Evolutionary conservation across 2,329 filamentous ascomycete genomes (phyloP), one percentile per base, ranked within the genome.

Genomic region (Aureobasidium vineae): DNA sequence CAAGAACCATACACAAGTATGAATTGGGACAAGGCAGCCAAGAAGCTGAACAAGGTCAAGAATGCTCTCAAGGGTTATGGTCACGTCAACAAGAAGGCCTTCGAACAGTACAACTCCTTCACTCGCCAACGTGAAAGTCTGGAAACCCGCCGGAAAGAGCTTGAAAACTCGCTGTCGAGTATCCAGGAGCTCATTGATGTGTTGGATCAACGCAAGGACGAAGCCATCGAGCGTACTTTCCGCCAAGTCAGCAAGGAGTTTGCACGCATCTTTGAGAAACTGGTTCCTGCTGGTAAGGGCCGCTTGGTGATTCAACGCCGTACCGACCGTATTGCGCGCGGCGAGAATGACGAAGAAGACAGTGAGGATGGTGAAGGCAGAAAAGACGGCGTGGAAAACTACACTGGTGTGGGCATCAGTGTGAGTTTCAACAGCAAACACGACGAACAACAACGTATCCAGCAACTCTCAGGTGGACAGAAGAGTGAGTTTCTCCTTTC

Each of bases 391-490:
- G 92, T 99, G 1, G 95, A 98, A 79, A 97, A 96, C 78, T 99
- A 99, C 76, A 92, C 89, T 5, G 95, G 95, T 68, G 94, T 99
- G 8, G 93, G 93, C 52, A 98, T 99, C 79, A 94, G 90, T 73
- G 95, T 99, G 45, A 97, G 92, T 66, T 99, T 99, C 84, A 99
- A 99, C 82, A 96, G 91, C 72, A 97, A 97, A 79, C 90, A 97
- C 70, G 95, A 99, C 73, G 95, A 99, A 75, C 95, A 99, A 78
- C 95, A 99, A 77, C 90, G 92, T 69, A 98, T 99, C 73, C 92
- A 97, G 79, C 95, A 99, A 78, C 86, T 99, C 69, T 96, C 91
- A 72, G 95, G 95, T 82, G 95, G 95, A 38, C 95, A 99, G 75
- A 99, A 99, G 85, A 96, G 92, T 92, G 80, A 84, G 88, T 80